phyloP scores from a whole-genome alignment of 2,329 filamentous ascomycete species.

The Hymenoscyphus fraxineus region DNA sequence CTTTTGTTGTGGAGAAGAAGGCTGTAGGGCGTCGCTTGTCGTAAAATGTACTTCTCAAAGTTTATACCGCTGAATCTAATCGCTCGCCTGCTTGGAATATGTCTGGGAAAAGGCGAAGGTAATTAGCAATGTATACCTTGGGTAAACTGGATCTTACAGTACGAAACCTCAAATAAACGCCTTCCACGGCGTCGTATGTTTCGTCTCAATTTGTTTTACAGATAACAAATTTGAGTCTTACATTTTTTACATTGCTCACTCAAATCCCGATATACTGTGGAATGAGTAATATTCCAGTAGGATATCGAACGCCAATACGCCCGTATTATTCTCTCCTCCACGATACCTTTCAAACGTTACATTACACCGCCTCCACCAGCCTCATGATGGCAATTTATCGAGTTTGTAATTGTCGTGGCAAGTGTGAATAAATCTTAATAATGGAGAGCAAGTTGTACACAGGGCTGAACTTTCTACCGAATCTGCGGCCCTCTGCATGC shows the following conservation, averaged over 20 bases:
- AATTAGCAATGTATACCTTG: not conserved
- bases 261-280: not conserved
- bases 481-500: not conserved
- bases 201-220: not conserved
- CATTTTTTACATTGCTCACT: not conserved
- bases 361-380: not conserved
- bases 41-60: not conserved
- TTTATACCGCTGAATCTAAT: not conserved
- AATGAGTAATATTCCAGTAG: not conserved
- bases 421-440: not conserved
- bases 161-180: not conserved
- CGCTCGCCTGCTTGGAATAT: not conserved
- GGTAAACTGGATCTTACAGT: not conserved
- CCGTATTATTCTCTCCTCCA: not conserved
- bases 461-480: not conserved
- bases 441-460: not conserved
- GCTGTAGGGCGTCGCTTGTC: not conserved
- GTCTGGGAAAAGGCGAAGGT: not conserved
- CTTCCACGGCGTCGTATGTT: not conserved
- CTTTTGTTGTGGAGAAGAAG: not conserved
- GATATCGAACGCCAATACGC: not conserved
- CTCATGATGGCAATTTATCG: not conserved
- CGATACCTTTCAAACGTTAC: not conserved
- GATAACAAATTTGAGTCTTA: not conserved
- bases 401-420: constrained; percentile 1